A percentile compares a stretch with the other conserved stretches of the same genome.
These are phyloP conservation scores for Claviceps pusilla DNA, from an alignment of 2,329 filamentous ascomycete genomes.

Conservation along the genomic window DNA sequence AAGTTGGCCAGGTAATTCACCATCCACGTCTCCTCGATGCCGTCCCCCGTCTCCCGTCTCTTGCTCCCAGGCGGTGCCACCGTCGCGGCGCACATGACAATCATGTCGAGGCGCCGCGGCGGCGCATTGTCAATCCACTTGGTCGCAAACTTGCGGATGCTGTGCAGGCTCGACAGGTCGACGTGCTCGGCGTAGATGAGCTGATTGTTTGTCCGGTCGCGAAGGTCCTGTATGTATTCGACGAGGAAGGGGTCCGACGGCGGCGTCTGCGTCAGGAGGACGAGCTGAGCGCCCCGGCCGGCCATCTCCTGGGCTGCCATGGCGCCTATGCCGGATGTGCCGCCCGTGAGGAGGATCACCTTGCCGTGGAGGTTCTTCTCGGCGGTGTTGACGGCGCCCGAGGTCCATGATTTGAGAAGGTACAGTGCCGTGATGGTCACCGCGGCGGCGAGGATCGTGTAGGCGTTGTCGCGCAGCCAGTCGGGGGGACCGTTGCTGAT, in stretches of 20 bases:
- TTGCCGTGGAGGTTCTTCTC: slow-evolving; percentile 86
- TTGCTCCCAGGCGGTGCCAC: slow-evolving; percentile 53
- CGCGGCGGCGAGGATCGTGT: slow-evolving; percentile 25
- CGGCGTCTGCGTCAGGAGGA: slow-evolving; percentile 73
- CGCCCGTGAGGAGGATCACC: slow-evolving; percentile 85
- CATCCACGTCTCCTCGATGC: slow-evolving; percentile 81
- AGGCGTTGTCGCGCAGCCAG: slow-evolving; percentile 31
- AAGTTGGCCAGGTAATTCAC: slow-evolving; percentile 94
- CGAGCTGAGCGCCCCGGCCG: slow-evolving; percentile 68
- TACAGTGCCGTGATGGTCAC: slow-evolving; percentile 24
- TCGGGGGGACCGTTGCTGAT: slow-evolving; percentile 33
- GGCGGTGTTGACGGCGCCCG: slow-evolving; percentile 56
- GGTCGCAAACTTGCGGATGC: slow-evolving; percentile 82
- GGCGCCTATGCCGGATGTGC: slow-evolving; percentile 84
- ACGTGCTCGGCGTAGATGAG: slow-evolving; percentile 93
- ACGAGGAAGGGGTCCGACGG: slow-evolving; percentile 75
- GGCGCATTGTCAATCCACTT: slow-evolving; percentile 96
- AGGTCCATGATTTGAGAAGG: slow-evolving; percentile 57
- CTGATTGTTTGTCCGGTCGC: slow-evolving; percentile 60
- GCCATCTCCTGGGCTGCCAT: slow-evolving; percentile 62
- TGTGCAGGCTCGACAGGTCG: slow-evolving; percentile 76
- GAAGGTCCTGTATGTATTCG: slow-evolving; percentile 83
- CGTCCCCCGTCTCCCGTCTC: slow-evolving; percentile 53
- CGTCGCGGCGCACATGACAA: slow-evolving; percentile 73
- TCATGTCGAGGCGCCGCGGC: slow-evolving; percentile 74